Evolutionary conservation across 352 stramenopile species (phyloP), one percentile per base, ranked within the genome.

Genomic region (Globisporangium okanoganense): DNA sequence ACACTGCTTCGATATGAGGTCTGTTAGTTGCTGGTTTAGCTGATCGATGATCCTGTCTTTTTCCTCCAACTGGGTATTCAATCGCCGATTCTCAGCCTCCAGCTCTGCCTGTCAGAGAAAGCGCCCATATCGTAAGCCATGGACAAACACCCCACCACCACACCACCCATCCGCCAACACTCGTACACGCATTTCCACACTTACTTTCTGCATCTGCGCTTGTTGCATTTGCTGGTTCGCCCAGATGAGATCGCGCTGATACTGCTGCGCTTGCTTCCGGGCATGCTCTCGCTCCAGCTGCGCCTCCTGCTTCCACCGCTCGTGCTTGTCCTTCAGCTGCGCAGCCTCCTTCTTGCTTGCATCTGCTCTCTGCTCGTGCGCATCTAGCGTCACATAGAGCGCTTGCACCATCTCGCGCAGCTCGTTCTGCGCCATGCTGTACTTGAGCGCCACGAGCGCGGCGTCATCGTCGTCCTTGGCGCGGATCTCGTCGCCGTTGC

Each of bases 401-500:
- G 61, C 18, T 20, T 70, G 57, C 6, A 79, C 58, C 5, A 65
- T 65, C 5, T 43, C 53, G 2, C 66, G 66, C 6, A 76, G 41
- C 54, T 79, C 65, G 1, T 52, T 69, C 29, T 78, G 67, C 8
- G 64, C 56, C 27, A 73, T 59, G 22, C 69, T 76, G 6, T 74
- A 53, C 48, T 72, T 51, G 27, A 78, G 64, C 24, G 58, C 25
- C 16, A 61, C 22, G 43, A 54, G 43, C 20, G 44, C 43, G 12
- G 29, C 8, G 2, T 61, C n/a, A n/a, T n/a, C 25, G 25, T 52
- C 27, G n/a, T 31, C 22, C 20, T 31, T 31, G 24, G 3, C 16
- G 47, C 24, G 3, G 25, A 24, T 53, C 13, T 27, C n/a, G 7
- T 51, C 24, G 45, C 13, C 12, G 44, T 18, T 29, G 44, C 44